Evolutionary conservation across 2,329 filamentous ascomycete genomes (phyloP).

Genomic region (Pestalotiopsis fici): DNA sequence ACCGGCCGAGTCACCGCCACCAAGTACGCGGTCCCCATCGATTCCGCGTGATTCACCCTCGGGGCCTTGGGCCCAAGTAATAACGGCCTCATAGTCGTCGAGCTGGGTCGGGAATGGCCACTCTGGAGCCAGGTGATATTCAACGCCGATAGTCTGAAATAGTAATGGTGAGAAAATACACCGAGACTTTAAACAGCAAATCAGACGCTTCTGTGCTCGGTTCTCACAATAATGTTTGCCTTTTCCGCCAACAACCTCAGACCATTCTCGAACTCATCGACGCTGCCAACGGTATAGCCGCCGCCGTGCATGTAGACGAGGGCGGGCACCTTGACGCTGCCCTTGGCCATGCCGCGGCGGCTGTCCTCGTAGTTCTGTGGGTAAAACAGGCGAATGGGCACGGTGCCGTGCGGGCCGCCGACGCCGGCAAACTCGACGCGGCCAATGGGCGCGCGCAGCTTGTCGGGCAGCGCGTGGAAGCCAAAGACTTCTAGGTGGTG

Average conservation of each 20-base stretch:
- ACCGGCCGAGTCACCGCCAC: constrained; percentile 33
- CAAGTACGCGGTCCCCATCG: constrained; percentile 25
- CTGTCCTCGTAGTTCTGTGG: constrained; percentile 15
- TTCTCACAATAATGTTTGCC: constrained; percentile 15
- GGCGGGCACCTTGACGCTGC: constrained; percentile 20
- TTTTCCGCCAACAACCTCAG: constrained; percentile 30
- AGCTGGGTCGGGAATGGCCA: constrained; percentile 30
- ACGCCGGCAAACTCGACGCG: constrained; percentile 32
- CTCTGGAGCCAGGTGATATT: constrained; percentile 35
- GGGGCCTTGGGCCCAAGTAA: constrained; percentile 25
- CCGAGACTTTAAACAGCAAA: neutral
- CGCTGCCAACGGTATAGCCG: constrained; percentile 36
- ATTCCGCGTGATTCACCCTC: constrained; percentile 26
- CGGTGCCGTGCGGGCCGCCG: constrained; percentile 32
- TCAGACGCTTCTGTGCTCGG: neutral
- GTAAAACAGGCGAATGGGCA: constrained; percentile 34
- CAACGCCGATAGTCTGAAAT: constrained; percentile 29
- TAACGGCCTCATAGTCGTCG: constrained; percentile 32
- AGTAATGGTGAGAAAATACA: neutral
- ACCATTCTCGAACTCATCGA: constrained; percentile 38
- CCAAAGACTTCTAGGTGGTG: constrained; percentile 28
- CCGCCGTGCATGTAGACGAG: constrained; percentile 38
- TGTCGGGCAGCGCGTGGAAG: constrained; percentile 25
- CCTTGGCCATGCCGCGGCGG: constrained; percentile 9
- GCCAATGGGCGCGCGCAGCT: constrained; percentile 25